Base-by-base conservation (phyloP, 2,329 filamentous ascomycete genomes). In the Aaosphaeria arxii region DNA sequence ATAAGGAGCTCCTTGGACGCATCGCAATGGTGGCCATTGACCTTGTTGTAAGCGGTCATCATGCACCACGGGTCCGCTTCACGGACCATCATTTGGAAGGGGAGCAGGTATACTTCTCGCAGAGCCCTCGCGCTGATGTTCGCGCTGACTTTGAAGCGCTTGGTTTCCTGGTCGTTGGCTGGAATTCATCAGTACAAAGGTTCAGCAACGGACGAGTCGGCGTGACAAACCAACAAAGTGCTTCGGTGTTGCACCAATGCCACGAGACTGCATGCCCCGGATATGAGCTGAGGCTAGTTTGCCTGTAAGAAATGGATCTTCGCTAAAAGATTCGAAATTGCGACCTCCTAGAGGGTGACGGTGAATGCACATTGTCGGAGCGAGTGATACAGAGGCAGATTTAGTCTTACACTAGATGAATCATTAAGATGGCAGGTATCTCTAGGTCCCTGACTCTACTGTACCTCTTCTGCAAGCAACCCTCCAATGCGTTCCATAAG, bases 281-380 rank as follows among this genome's bases (percentile, higher is more conserved):
- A 83, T 73, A 38, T 79, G 77, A 29, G 78, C 74, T 52, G 87
- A 82, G 4, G 81, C 83, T 47, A 88, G 77, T 61, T 88, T 84
- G 5, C 39, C 39, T 24, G 39, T 41, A 24, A 41, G 39, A 4
- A 11, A 41, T 11, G 39, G 39, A 41, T 41, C 39, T 17, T 41
- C 39, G 17, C 39, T 41, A 28, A 41, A 41, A 9, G 11, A 11
- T 17, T 41, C 39, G 28, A 41, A 41, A 41, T 41, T 41, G 39
- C 39, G 39, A 41, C 39, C 39, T 9, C 88, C 88, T 0, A 92
- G 76, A 0, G 89, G 89, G 47, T 88, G 86, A 9, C 89, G 81
- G 59, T 94, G 89, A 73, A 89, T 85, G 70, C 88, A 91, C 48
- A 90, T 85, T 0, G 88, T 91, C 1, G 87, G 88, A 0, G 85